phyloP scores from a whole-genome alignment of 2,329 filamentous ascomycete species.

The Colletotrichum spinosum region DNA sequence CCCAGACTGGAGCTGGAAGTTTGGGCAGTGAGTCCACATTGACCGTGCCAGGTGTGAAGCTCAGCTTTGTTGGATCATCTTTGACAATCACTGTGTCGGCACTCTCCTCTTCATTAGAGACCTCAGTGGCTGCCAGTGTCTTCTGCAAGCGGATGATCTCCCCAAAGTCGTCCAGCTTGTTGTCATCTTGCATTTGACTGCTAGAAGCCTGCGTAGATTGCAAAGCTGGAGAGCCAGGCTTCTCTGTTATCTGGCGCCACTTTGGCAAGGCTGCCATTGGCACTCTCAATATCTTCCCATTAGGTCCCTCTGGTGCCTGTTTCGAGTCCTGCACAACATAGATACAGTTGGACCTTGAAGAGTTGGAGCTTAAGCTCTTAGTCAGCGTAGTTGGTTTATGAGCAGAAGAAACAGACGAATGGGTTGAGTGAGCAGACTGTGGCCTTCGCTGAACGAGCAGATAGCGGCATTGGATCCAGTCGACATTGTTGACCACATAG shows the following conservation, averaged over 20 bases:
- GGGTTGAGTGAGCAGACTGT: too few species aligned
- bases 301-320: constrained; percentile 28
- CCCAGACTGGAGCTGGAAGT: constrained; percentile 74
- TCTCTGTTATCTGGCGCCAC: constrained; percentile 8
- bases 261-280: constrained; percentile 44
- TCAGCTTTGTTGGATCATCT: constrained; percentile 42
- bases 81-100: constrained; percentile 2
- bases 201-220: neutral
- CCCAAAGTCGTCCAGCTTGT: constrained; percentile 38
- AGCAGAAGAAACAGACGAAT: too few species aligned
- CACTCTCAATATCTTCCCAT: constrained; percentile 35
- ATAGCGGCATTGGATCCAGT: constrained; percentile 93
- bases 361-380: too few species aligned
- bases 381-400: too few species aligned
- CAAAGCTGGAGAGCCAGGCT: neutral
- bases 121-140: neutral
- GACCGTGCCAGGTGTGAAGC: constrained; percentile 76
- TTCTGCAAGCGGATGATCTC: constrained; percentile 39
- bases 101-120: neutral
- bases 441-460: constrained; percentile 67
- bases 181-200: constrained; percentile 3
- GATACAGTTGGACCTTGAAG: neutral
- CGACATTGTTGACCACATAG: constrained; percentile 78
- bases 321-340: constrained; percentile 45
- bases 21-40: constrained; percentile 71